phyloP scores from a whole-genome alignment of 176 grass and related monocot genomes.

The Cenchrus americanus region DNA sequence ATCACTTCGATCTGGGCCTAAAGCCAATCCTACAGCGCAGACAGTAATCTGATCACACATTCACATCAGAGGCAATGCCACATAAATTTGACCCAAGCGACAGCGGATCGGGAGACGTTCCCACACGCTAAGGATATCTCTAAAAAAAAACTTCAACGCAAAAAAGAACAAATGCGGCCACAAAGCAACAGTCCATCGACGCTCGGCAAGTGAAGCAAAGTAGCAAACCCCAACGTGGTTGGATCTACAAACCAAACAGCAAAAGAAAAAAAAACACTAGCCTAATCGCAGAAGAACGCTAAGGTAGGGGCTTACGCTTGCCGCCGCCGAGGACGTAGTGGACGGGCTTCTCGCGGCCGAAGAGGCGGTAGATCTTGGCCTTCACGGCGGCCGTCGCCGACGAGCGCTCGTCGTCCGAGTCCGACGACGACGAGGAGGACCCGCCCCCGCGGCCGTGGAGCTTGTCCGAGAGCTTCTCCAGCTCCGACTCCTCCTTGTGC shows the following conservation, averaged over 20 bases:
- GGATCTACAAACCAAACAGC: conserved; percentile 25
- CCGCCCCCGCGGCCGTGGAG: conserved; percentile 42
- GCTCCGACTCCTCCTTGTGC: conserved; percentile 60
- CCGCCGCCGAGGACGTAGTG: conserved; percentile 73
- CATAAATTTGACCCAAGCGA: neutral
- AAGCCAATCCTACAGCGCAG: neutral
- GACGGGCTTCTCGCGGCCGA: conserved; percentile 62
- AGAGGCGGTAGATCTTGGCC: conserved; percentile 76
- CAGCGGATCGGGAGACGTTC: neutral
- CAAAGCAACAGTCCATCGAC: neutral
- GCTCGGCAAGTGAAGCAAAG: conserved; percentile 10
- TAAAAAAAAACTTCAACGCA: neutral
- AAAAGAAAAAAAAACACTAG: neutral
- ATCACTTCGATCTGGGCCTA: neutral
- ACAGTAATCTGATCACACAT: neutral
- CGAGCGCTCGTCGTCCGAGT: conserved; percentile 48
- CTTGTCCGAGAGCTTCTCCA: conserved; percentile 69
- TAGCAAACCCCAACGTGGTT: conserved; percentile 3
- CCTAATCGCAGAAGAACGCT: neutral
- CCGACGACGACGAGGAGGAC: conserved; percentile 63
- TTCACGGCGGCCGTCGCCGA: conserved; percentile 40
- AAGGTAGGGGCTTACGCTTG: conserved; percentile 34
- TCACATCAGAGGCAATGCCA: neutral
- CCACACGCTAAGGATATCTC: neutral
- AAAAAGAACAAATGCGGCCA: neutral